Conservation (phyloP, 2,329 filamentous ascomycete species). For the Monosporascus sp. region DNA sequence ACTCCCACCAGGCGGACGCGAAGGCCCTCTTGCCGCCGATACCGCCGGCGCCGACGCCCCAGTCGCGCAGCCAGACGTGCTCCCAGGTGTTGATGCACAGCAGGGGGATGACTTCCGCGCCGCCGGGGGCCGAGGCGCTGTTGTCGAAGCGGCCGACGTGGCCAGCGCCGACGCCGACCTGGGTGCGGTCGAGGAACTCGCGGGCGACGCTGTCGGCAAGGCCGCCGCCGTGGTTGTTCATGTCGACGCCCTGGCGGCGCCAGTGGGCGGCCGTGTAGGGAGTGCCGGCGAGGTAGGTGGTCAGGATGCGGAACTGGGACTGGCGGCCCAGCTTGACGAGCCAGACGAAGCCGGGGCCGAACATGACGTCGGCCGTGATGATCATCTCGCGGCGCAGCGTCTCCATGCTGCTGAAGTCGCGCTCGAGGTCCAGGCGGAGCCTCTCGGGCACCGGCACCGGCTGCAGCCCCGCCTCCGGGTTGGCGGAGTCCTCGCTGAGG, state of each 20-base stretch:
- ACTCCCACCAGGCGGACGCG: slow-evolving; percentile 79
- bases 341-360: slow-evolving; percentile 97
- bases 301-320: slow-evolving; percentile 59
- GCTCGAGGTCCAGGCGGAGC: slow-evolving; percentile 56
- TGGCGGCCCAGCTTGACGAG: slow-evolving; percentile 58
- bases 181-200: slow-evolving; percentile 35
- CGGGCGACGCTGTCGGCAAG: slow-evolving; percentile 21
- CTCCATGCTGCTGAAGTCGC: slow-evolving; percentile 75
- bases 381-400: slow-evolving; percentile 76
- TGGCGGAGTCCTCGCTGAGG: slow-evolving; percentile 1
- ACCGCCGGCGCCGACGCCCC: slow-evolving; percentile 52
- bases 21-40: slow-evolving; percentile 69
- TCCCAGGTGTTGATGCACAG: slow-evolving; percentile 96
- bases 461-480: slow-evolving; percentile 3
- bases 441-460: slow-evolving; percentile 4
- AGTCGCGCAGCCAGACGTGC: slow-evolving; percentile 85
- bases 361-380: slow-evolving; percentile 80
- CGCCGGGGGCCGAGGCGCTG: slow-evolving; percentile 50
- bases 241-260: slow-evolving; percentile 63
- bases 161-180: slow-evolving; percentile 18
- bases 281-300: slow-evolving; percentile 86
- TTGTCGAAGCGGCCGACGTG: slow-evolving; percentile 20
- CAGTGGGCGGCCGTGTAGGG: slow-evolving; percentile 83
- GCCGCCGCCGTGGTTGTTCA: slow-evolving; percentile 54
- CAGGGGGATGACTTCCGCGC: slow-evolving; percentile 65